These are phyloP conservation scores for Nymphaea thermarum DNA, from an alignment of 164 flowering plant species.

Conservation along the genomic window DNA sequence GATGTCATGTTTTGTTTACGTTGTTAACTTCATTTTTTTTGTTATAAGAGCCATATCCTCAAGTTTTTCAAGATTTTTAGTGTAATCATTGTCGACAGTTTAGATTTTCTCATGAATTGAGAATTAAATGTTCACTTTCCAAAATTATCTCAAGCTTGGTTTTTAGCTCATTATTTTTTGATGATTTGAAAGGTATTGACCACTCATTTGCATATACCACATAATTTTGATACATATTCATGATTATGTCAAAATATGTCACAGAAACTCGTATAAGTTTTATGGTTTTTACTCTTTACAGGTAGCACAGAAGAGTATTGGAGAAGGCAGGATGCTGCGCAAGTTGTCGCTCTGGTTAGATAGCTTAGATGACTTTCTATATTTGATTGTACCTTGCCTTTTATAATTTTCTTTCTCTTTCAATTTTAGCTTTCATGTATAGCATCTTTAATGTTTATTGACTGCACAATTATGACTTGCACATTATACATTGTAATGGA, in stretches of 20 bases:
- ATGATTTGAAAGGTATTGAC: neutral
- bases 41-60: no score
- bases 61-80: no score
- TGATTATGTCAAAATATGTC: no score
- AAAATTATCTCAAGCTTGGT: neutral
- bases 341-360: slow-evolving; percentile 59
- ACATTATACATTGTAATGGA: no score
- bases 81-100: no score
- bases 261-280: neutral
- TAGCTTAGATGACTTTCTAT: neutral
- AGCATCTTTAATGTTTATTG: neutral
- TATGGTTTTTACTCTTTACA: slow-evolving; percentile 10
- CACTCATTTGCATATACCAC: no score
- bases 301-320: slow-evolving; percentile 89
- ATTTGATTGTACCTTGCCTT: neutral
- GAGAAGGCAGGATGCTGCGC: slow-evolving; percentile 92
- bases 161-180: neutral
- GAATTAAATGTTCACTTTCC: neutral
- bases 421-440: neutral
- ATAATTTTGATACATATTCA: no score
- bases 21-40: no score
- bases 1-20: no score
- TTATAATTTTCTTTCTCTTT: neutral
- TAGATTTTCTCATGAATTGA: no score
- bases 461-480: neutral